A percentile compares a stretch with the other conserved stretches of the same genome.
phyloP scores from a whole-genome alignment of 2,329 filamentous ascomycete genomes.

The Cordyceps militaris region DNA sequence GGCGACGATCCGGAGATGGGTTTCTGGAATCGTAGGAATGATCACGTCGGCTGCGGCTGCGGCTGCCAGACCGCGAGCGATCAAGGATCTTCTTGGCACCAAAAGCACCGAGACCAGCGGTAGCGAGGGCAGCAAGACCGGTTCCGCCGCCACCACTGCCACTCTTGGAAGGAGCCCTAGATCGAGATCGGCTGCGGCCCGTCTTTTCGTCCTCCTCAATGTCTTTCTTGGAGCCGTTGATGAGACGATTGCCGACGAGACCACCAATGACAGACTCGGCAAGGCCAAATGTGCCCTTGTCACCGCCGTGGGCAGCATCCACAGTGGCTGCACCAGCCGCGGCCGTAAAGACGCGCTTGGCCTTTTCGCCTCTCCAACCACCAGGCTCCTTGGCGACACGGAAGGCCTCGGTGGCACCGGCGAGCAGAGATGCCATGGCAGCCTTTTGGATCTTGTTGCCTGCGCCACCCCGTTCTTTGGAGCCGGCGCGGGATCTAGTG shows the following conservation, averaged over 20 bases:
- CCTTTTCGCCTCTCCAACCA: slow-evolving; percentile 84
- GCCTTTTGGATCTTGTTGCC: slow-evolving; percentile 70
- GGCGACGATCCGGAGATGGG: slow-evolving; percentile 39
- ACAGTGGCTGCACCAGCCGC: slow-evolving; percentile 80
- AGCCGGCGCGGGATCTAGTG: slow-evolving; percentile 44
- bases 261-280: slow-evolving; percentile 84
- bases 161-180: slow-evolving; percentile 50
- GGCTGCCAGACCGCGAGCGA: slow-evolving; percentile 45
- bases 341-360: slow-evolving; percentile 83
- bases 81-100: slow-evolving; percentile 54
- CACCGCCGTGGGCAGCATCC: slow-evolving; percentile 65
- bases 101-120: slow-evolving; percentile 53
- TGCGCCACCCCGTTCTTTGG: slow-evolving; percentile 36
- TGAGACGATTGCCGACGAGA: slow-evolving; percentile 74
- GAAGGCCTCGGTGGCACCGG: slow-evolving; percentile 88
- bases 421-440: slow-evolving; percentile 82
- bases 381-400: slow-evolving; percentile 83
- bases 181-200: slow-evolving; percentile 63
- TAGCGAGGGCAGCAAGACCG: slow-evolving; percentile 56
- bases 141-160: slow-evolving; percentile 35
- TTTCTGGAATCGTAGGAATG: slow-evolving; percentile 40
- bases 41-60: slow-evolving; percentile 42
- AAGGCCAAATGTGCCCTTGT: slow-evolving; percentile 76
- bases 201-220: slow-evolving; percentile 54
- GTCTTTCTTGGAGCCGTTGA: slow-evolving; percentile 69